These are phyloP conservation scores for Saccharomycopsis malanga DNA, from an alignment of 805 yeast genomes.

Conservation along the genomic window DNA sequence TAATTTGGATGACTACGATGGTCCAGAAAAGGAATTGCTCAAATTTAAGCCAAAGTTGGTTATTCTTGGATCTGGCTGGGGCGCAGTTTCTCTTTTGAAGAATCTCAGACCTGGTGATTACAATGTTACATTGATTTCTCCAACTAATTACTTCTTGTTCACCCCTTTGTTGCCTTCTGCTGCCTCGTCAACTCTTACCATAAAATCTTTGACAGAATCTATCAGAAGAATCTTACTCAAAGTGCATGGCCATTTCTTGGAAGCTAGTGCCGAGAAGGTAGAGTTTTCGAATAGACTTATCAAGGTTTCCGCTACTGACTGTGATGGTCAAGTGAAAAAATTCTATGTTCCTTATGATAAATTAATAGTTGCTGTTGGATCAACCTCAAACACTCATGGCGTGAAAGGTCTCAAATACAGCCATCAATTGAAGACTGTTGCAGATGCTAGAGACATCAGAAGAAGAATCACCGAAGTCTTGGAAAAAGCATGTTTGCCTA, in stretches of 20 bases:
- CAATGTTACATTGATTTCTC: slow-evolving; percentile 60
- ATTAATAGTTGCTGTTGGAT: slow-evolving; percentile 62
- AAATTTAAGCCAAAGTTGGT: slow-evolving; percentile 51
- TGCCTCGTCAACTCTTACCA: slow-evolving; percentile 63
- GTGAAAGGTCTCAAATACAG: slow-evolving; percentile 61
- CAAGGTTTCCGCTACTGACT: slow-evolving; percentile 42
- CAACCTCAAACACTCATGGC: slow-evolving; percentile 62
- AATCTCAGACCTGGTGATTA: slow-evolving; percentile 46
- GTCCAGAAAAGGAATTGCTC: slow-evolving; percentile 37
- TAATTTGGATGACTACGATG: slow-evolving; percentile 52
- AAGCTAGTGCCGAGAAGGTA: slow-evolving; percentile 54
- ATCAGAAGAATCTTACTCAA: slow-evolving; percentile 48
- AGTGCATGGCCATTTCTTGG: slow-evolving; percentile 54
- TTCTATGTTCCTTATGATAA: slow-evolving; percentile 70
- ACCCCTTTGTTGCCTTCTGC: slow-evolving; percentile 66
- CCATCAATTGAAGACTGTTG: slow-evolving; percentile 57
- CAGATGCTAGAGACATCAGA: slow-evolving; percentile 53
- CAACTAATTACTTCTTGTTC: slow-evolving; percentile 61
- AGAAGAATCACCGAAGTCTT: slow-evolving; percentile 47
- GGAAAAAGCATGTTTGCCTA: slow-evolving; percentile 59
- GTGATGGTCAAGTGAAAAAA: slow-evolving; percentile 33
- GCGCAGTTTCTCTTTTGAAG: slow-evolving; percentile 53
- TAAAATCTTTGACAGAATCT: slow-evolving; percentile 57
- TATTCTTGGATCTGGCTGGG: slow-evolving; percentile 67
- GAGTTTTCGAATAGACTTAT: slow-evolving; percentile 50